phyloP scores from a whole-genome alignment of 148 eudicot genomes.

The Chenopodium berlandieri region DNA sequence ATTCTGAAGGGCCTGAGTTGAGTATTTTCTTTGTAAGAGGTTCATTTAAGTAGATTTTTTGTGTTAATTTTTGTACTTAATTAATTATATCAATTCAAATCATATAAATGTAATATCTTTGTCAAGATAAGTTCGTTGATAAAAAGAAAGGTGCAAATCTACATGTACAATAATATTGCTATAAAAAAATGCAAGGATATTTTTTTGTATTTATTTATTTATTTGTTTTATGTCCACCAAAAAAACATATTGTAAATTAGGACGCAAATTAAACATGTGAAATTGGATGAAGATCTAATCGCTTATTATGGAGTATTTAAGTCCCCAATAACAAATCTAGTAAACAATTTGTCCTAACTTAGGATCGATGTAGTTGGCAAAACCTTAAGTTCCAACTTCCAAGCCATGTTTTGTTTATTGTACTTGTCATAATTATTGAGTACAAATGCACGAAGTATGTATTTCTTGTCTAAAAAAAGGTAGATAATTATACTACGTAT shows the following conservation, averaged over 20 bases:
- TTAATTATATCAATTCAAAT: too few relatives aligned
- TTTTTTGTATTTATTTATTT: too few relatives aligned
- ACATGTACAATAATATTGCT: too few relatives aligned
- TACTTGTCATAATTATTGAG: too few relatives aligned
- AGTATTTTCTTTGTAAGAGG: conserved; percentile 78
- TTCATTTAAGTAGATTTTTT: conserved; percentile 22
- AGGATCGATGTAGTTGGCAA: background rate
- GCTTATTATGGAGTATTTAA: too few relatives aligned
- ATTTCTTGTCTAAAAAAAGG: too few relatives aligned
- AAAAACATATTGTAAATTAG: too few relatives aligned
- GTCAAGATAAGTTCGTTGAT: background rate
- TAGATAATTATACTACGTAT: too few relatives aligned
- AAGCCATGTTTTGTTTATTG: background rate
- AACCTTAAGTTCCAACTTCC: background rate
- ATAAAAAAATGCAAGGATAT: too few relatives aligned
- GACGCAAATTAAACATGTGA: background rate
- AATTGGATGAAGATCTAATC: background rate
- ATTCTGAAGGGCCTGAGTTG: conserved; percentile 58
- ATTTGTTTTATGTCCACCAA: background rate
- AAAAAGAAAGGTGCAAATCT: too few relatives aligned
- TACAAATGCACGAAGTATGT: too few relatives aligned
- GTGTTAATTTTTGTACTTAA: background rate
- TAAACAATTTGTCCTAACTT: background rate
- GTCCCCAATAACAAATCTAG: background rate
- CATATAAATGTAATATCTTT: background rate